These are phyloP conservation scores for Colletotrichum cordylinicola DNA, from an alignment of 2,329 filamentous ascomycete species.

Conservation along the genomic window DNA sequence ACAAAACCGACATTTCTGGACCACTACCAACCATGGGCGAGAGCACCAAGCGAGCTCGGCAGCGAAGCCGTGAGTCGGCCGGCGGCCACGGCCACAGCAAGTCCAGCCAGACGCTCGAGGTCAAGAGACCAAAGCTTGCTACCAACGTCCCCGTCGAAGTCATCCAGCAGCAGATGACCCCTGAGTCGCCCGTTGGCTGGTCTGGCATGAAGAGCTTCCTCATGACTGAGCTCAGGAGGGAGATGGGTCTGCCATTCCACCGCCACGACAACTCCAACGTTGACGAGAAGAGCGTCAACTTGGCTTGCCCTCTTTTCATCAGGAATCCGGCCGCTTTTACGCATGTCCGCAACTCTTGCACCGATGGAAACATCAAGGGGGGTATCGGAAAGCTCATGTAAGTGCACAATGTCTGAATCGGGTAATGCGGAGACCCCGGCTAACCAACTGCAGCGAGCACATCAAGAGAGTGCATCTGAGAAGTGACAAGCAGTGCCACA, in stretches of 20 bases:
- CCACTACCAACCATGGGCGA: constrained; percentile 10
- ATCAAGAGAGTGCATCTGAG: constrained; percentile 20
- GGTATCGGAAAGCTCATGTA: constrained; percentile 21
- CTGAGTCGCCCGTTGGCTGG: not conserved
- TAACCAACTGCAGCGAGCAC: constrained; percentile 11
- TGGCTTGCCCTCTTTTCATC: constrained; percentile 20
- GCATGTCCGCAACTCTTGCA: constrained; percentile 15
- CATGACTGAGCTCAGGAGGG: constrained; percentile 16
- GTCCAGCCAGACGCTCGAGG: not conserved
- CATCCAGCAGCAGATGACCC: constrained; percentile 2
- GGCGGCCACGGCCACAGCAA: not conserved
- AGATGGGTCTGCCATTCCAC: constrained; percentile 10
- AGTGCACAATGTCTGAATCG: not conserved
- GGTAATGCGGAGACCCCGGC: not conserved
- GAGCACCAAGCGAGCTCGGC: constrained; percentile 17
- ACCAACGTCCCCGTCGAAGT: constrained; percentile 13
- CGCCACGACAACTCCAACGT: constrained; percentile 4
- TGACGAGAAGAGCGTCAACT: constrained; percentile 19
- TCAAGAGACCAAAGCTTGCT: constrained; percentile 12
- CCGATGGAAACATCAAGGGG: constrained; percentile 20
- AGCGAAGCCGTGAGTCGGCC: constrained; percentile 17
- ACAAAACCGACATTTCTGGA: not conserved
- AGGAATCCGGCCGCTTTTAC: constrained; percentile 14
- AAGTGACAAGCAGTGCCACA: constrained; percentile 19
- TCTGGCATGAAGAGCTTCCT: constrained; percentile 19